Evolutionary conservation across 805 yeast genomes (phyloP).

Genomic region (Candida andamanensis): DNA sequence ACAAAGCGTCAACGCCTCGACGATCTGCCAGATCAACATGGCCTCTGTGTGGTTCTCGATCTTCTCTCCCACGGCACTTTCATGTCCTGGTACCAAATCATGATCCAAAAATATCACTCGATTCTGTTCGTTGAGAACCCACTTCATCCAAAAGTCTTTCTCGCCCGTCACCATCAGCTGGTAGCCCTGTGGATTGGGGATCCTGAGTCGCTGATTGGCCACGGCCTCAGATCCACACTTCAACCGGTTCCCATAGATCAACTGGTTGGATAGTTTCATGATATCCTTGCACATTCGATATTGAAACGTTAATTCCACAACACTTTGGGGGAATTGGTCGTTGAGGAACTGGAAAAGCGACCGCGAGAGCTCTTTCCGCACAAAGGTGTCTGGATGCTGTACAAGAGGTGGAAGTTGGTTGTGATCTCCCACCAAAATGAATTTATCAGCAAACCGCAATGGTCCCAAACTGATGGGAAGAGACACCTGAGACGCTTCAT

Average conservation of each 20-base stretch:
- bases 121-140: conserved; percentile 47
- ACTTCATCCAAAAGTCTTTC: conserved; percentile 48
- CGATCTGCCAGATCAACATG: conserved; percentile 54
- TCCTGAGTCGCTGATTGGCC: conserved; percentile 48
- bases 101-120: conserved; percentile 78
- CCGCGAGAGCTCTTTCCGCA: conserved; percentile 60
- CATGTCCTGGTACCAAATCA: conserved; percentile 59
- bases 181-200: conserved; percentile 38
- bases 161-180: conserved; percentile 7
- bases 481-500: conserved; percentile 95
- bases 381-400: conserved; percentile 50
- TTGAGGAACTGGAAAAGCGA: conserved; percentile 76
- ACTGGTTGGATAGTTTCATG: conserved; percentile 72
- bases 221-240: conserved; percentile 69
- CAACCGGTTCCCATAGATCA: conserved; percentile 71
- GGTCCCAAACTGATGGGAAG: conserved; percentile 92
- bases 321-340: conserved; percentile 65
- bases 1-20: conserved; percentile 48
- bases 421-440: conserved; percentile 95
- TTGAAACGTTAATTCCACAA: conserved; percentile 75
- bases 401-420: conserved; percentile 89
- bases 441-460: conserved; percentile 65
- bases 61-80: conserved; percentile 54
- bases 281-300: conserved; percentile 92
- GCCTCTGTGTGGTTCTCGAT: conserved; percentile 74